Conservation (phyloP, 805 yeast genomes). For the Starmerella apicola region DNA sequence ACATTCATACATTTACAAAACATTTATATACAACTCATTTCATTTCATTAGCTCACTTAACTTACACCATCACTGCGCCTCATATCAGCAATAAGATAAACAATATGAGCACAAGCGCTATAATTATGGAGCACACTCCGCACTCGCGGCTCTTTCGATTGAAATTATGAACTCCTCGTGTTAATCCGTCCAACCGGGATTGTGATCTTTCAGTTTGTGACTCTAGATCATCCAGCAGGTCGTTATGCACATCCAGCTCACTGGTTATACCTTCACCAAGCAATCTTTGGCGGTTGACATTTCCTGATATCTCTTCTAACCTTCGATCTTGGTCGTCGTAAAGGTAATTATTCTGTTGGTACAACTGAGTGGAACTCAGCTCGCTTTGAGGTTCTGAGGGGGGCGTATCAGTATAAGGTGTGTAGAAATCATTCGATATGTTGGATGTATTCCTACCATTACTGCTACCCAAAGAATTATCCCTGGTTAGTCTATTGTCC, state of each 20-base stretch:
- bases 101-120: conserved; percentile 24
- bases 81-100: conserved; percentile 28
- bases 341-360: conserved; percentile 17
- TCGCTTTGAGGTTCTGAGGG: neutral
- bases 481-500: neutral
- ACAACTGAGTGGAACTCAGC: conserved; percentile 10
- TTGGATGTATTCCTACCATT: no score
- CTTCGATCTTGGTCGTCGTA: conserved; percentile 31
- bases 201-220: conserved; percentile 28
- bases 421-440: neutral
- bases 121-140: conserved; percentile 28
- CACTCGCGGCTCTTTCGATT: conserved; percentile 30
- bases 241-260: conserved; percentile 29
- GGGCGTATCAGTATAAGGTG: neutral
- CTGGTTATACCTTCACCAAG: conserved; percentile 30
- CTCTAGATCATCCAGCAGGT: conserved; percentile 30
- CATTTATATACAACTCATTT: no score
- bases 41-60: no score
- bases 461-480: neutral
- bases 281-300: conserved; percentile 30
- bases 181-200: conserved; percentile 26
- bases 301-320: conserved; percentile 26
- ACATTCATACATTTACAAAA: no score
- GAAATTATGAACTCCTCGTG: conserved; percentile 27
- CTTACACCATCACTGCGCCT: no score